Evolutionary conservation across 129 eudicot species (phyloP).

Genomic region (Lactuca saligna): DNA sequence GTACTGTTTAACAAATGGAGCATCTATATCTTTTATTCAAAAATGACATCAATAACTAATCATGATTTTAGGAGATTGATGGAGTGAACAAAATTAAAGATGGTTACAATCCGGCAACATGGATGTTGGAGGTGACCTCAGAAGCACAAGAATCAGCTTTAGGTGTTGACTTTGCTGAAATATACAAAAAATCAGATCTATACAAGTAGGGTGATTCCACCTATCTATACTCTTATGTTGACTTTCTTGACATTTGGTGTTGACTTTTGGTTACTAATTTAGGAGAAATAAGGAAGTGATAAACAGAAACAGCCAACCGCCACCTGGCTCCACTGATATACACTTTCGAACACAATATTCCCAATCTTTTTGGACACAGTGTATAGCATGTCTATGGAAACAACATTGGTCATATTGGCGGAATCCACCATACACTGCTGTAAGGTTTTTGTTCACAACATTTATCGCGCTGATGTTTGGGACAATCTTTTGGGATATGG

Average conservation of each 20-base stretch:
- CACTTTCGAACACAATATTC: conserved; percentile 63
- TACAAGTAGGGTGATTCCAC: conserved; percentile 37
- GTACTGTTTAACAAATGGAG: no score
- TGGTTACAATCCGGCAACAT: conserved; percentile 76
- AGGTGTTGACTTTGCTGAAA: conserved; percentile 52
- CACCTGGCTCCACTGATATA: conserved; percentile 57
- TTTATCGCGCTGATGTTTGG: conserved; percentile 72
- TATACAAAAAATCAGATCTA: conserved; percentile 61
- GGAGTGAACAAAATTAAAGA: conserved; percentile 64
- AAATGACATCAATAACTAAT: conserved; percentile 1
- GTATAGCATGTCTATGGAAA: conserved; percentile 86
- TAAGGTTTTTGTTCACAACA: conserved; percentile 70
- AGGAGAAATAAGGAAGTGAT: conserved; percentile 78
- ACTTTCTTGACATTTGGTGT: background rate
- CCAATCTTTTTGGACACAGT: conserved; percentile 61
- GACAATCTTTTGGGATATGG: conserved; percentile 80
- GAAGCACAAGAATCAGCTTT: conserved; percentile 63
- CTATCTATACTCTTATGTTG: conserved; percentile 3
- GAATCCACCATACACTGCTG: conserved; percentile 80
- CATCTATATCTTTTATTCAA: no score
- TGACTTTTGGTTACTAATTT: conserved; percentile 11
- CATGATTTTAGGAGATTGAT: conserved; percentile 36
- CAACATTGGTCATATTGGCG: conserved; percentile 86
- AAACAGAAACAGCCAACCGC: conserved; percentile 51
- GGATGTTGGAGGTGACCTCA: conserved; percentile 80